These are phyloP conservation scores for Debaryomycetaceae sp. DNA, from an alignment of 1,139 yeast species.

Conservation along the genomic window DNA sequence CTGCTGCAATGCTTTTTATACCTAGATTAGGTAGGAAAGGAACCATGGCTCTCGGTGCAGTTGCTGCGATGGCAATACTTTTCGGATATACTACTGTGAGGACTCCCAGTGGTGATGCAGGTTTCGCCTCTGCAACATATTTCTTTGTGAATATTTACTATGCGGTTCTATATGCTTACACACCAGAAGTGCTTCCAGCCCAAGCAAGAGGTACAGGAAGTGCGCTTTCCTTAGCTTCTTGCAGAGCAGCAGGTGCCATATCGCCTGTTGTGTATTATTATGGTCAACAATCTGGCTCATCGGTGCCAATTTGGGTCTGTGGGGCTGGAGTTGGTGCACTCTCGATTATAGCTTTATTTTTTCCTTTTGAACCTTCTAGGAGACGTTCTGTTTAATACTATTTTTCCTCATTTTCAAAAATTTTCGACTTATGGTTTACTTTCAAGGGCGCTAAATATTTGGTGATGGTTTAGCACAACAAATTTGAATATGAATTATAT, in stretches of 20 bases:
- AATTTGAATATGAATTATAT: no score
- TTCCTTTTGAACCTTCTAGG: constrained; percentile 47
- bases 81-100: constrained; percentile 56
- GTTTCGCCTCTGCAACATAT: constrained; percentile 49
- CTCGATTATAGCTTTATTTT: constrained; percentile 37
- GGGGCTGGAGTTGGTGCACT: constrained; percentile 50
- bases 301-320: constrained; percentile 57
- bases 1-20: constrained; percentile 40
- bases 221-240: constrained; percentile 46
- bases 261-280: constrained; percentile 53
- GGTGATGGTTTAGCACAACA: no score
- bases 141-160: constrained; percentile 51
- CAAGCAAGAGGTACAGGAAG: constrained; percentile 55
- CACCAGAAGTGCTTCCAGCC: constrained; percentile 60
- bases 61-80: constrained; percentile 50
- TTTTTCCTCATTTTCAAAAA: no score
- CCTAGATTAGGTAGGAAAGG: constrained; percentile 55
- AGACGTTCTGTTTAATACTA: no score
- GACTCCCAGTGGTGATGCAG: constrained; percentile 49
- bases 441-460: no score
- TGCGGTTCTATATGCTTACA: constrained; percentile 53
- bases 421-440: no score
- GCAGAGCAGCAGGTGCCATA: constrained; percentile 45
- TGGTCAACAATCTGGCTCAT: constrained; percentile 34
- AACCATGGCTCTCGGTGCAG: constrained; percentile 51